These are phyloP conservation scores for Paracorniculantispora psalliotae DNA, from an alignment of 2,329 filamentous ascomycete genomes.

Conservation along the genomic window DNA sequence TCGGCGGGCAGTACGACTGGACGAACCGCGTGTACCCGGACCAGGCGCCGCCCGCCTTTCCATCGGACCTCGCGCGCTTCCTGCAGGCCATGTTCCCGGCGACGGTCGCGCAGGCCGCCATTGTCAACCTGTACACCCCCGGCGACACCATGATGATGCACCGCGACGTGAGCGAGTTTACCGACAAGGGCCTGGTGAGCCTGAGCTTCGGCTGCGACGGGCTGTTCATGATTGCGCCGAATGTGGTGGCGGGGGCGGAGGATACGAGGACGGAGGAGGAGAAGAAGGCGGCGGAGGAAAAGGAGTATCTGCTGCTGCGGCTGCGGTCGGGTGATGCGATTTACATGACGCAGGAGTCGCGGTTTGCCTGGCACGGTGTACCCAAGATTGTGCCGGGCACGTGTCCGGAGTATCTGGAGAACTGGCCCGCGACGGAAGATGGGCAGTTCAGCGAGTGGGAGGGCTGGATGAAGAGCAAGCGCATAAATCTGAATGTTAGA, in stretches of 20 bases:
- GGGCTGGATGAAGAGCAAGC: slow-evolving; percentile 83
- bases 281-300: slow-evolving; percentile 27
- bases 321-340: slow-evolving; percentile 83
- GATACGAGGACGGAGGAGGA: slow-evolving; percentile 33
- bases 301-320: slow-evolving; percentile 55
- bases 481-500: slow-evolving; percentile 87
- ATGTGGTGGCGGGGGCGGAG: slow-evolving; percentile 26
- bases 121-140: slow-evolving; percentile 87
- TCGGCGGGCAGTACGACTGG: slow-evolving; percentile 97
- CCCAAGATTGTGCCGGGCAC: slow-evolving; percentile 77
- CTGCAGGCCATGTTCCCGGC: slow-evolving; percentile 68
- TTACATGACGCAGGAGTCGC: slow-evolving; percentile 76
- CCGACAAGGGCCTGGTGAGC: slow-evolving; percentile 72
- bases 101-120: slow-evolving; percentile 80
- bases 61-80: slow-evolving; percentile 63
- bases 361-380: slow-evolving; percentile 94
- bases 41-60: slow-evolving; percentile 65
- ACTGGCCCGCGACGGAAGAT: slow-evolving; percentile 64
- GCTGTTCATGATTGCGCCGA: slow-evolving; percentile 77
- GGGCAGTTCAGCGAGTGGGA: slow-evolving; percentile 62
- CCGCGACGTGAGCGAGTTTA: slow-evolving; percentile 86
- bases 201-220: slow-evolving; percentile 87
- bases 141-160: slow-evolving; percentile 90
- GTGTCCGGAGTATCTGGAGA: slow-evolving; percentile 67
- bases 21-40: slow-evolving; percentile 76